Conservation (phyloP, 2,329 filamentous ascomycete genomes). For the Epichloe typhina region DNA sequence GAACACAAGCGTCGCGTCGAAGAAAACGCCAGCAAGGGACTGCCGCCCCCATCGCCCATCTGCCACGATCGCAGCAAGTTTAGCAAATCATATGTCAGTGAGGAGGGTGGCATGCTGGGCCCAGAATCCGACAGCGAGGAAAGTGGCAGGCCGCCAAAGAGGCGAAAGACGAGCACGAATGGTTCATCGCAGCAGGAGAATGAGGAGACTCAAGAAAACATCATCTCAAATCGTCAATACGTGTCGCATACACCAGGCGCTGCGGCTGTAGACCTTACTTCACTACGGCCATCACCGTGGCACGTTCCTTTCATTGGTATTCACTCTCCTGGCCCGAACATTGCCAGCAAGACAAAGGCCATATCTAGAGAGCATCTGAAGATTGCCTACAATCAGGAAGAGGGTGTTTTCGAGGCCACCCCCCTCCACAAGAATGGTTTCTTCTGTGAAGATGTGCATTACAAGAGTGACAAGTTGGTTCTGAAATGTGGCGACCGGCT, state of each 20-base stretch:
- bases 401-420: conserved; percentile 52
- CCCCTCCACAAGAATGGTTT: conserved; percentile 52
- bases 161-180: conserved; percentile 32
- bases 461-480: conserved; percentile 40
- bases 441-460: conserved; percentile 49
- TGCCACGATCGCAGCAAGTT: conserved; percentile 40
- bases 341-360: conserved; percentile 50
- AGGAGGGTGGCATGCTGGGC: conserved; percentile 55
- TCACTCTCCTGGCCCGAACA: conserved; percentile 52
- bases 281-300: conserved; percentile 45
- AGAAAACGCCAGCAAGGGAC: conserved; percentile 32
- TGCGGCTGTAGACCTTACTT: conserved; percentile 44
- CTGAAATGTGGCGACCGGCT: conserved; percentile 53
- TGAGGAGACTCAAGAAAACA: conserved; percentile 30
- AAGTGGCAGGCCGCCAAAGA: conserved; percentile 30
- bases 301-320: conserved; percentile 57
- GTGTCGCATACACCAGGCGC: conserved; percentile 46
- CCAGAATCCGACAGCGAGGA: conserved; percentile 46
- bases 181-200: conserved; percentile 29
- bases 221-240: conserved; percentile 46
- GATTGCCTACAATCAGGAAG: conserved; percentile 54
- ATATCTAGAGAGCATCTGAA: conserved; percentile 65
- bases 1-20: conserved; percentile 31
- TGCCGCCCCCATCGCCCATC: conserved; percentile 39
- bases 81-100: conserved; percentile 54